Percentiles rank a stretch among this genome's conserved stretches.
Conservation (phyloP, 129 eudicot genomes). For the Flaveria bidentis region DNA sequence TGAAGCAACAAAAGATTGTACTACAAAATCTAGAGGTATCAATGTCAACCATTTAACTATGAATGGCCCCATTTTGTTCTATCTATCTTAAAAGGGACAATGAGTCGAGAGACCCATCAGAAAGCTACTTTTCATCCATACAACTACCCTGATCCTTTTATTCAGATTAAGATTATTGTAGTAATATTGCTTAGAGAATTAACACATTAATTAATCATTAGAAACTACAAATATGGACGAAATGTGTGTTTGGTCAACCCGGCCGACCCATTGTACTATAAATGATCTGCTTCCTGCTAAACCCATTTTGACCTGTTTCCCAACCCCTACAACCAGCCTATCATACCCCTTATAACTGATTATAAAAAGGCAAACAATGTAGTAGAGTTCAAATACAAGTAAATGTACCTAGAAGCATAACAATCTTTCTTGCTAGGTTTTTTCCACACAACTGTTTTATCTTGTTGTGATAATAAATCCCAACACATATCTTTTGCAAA, state of each 20-base stretch:
- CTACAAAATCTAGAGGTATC: background rate
- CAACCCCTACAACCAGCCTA: background rate
- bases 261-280: background rate
- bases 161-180: background rate
- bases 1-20: background rate
- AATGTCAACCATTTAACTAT: background rate
- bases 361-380: background rate
- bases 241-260: background rate
- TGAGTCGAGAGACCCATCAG: background rate
- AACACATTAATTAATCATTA: background rate
- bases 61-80: background rate
- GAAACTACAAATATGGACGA: background rate
- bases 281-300: background rate
- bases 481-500: conserved; percentile 72
- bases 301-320: background rate
- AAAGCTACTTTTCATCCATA: background rate
- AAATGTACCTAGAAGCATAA: conserved; percentile 68
- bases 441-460: conserved; percentile 88
- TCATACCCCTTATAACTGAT: background rate
- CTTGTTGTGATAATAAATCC: conserved; percentile 89
- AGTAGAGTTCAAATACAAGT: conserved; percentile 1
- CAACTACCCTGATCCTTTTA: background rate
- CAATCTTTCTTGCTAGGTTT: conserved; percentile 75
- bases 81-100: background rate
- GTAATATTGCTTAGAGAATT: background rate